A percentile compares a stretch with the other conserved stretches of the same genome.
Conservation (phyloP, 345 rosid genomes). For the Lepidium didymum region DNA sequence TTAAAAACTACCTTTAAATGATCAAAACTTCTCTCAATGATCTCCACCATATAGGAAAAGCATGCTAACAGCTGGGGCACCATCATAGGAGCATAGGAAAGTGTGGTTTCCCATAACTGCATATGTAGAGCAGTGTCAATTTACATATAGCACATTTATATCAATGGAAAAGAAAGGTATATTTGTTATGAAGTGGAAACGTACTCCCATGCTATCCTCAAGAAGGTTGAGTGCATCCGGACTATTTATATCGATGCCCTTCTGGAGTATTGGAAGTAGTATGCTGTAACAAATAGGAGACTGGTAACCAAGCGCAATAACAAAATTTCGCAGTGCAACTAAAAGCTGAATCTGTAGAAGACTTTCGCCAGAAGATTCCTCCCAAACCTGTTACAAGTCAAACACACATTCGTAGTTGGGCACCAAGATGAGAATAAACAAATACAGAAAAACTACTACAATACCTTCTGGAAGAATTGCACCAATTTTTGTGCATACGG, state of each 20-base stretch:
- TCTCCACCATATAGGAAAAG: slow-evolving; percentile 73
- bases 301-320: slow-evolving; percentile 81
- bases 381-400: slow-evolving; percentile 65
- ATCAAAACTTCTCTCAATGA: slow-evolving; percentile 88
- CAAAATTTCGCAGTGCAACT: slow-evolving; percentile 84
- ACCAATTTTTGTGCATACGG: slow-evolving; percentile 73
- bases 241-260: slow-evolving; percentile 76
- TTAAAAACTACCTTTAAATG: slow-evolving; percentile 68
- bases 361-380: slow-evolving; percentile 92
- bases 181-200: slow-evolving; percentile 10
- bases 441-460: slow-evolving; percentile 2
- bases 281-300: slow-evolving; percentile 72
- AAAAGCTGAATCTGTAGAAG: slow-evolving; percentile 97
- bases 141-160: slow-evolving; percentile 11
- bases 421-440: neutral
- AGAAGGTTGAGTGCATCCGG: slow-evolving; percentile 92
- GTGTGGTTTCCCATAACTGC: slow-evolving; percentile 97
- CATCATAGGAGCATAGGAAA: slow-evolving; percentile 86
- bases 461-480: slow-evolving; percentile 83
- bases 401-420: slow-evolving; percentile 4
- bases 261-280: slow-evolving; percentile 79
- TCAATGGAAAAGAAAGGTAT: slow-evolving; percentile 15
- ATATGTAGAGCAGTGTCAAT: slow-evolving; percentile 15
- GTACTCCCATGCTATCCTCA: slow-evolving; percentile 91
- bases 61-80: slow-evolving; percentile 71